phyloP scores from a whole-genome alignment of 768 basidiomycete species.

The Mycena kentingensis region DNA sequence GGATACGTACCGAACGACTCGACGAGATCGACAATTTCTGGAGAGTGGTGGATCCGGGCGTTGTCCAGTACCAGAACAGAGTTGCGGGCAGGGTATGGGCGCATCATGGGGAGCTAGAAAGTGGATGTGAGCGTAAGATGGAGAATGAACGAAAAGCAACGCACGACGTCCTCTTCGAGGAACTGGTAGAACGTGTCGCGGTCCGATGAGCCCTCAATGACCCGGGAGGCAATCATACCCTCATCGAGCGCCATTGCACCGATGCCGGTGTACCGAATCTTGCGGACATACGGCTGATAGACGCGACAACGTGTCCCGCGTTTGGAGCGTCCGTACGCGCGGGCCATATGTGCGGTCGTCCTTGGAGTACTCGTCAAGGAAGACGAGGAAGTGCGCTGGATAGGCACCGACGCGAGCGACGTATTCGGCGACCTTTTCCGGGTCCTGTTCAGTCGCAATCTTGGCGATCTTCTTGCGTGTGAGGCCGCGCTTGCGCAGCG shows the following conservation, averaged over 20 bases:
- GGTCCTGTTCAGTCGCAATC: conserved; percentile 16
- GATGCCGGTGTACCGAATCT: conserved; percentile 23
- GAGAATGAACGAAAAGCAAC: too few species aligned
- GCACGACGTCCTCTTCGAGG: conserved; percentile 21
- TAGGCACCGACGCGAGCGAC: conserved; percentile 12
- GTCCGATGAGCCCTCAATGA: conserved; percentile 25
- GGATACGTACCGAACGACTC: too few species aligned
- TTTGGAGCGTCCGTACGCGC: conserved; percentile 23
- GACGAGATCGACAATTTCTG: too few species aligned
- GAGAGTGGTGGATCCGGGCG: too few species aligned
- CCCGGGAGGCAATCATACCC: conserved; percentile 25
- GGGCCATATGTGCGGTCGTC: conserved; percentile 29
- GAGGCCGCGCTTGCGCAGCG: conserved; percentile 13
- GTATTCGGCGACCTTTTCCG: conserved; percentile 9
- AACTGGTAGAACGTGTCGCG: conserved; percentile 19
- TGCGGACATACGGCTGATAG: conserved; percentile 24
- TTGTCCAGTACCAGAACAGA: too few species aligned
- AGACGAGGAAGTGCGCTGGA: conserved; percentile 9
- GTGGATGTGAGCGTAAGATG: too few species aligned
- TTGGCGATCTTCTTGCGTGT: conserved; percentile 15
- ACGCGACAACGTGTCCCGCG: conserved; percentile 21
- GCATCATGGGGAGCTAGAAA: too few species aligned
- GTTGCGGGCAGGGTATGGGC: too few species aligned
- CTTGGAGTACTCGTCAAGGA: conserved; percentile 32
- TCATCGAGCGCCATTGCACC: conserved; percentile 24